phyloP scores from a whole-genome alignment of 202 grass and related monocot genomes.

The Alloteropsis angusta region DNA sequence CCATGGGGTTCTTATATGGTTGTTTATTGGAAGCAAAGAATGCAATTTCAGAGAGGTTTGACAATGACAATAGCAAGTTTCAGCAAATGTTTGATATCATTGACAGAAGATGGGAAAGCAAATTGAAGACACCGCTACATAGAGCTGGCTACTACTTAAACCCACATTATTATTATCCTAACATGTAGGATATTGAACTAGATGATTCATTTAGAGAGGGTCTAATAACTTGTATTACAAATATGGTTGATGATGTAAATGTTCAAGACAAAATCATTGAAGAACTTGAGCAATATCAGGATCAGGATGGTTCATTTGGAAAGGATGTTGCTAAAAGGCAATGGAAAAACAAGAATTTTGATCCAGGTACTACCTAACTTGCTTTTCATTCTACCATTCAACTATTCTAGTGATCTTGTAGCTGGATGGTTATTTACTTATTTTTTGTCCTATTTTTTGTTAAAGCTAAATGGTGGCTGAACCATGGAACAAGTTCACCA shows the following conservation, averaged over 20 bases:
- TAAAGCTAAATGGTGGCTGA: neutral
- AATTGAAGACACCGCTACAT: neutral
- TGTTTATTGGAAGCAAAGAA: neutral
- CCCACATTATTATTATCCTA: neutral
- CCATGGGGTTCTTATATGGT: neutral
- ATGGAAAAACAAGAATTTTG: neutral
- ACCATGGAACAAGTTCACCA: neutral
- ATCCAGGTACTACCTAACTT: neutral
- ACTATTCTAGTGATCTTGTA: too few species aligned
- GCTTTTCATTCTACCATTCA: too few species aligned
- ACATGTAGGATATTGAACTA: neutral
- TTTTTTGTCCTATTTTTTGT: too few species aligned
- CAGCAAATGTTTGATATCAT: neutral
- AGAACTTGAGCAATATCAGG: neutral
- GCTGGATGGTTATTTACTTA: too few species aligned
- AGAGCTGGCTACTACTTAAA: neutral
- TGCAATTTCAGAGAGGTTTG: neutral
- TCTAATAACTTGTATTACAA: neutral
- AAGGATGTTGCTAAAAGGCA: neutral
- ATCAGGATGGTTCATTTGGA: neutral
- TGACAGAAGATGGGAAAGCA: neutral
- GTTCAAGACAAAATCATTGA: neutral
- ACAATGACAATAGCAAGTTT: neutral
- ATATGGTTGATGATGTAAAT: neutral
- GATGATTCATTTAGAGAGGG: neutral